Conservation (phyloP, 2,329 filamentous ascomycete genomes). For the Drechslerella dactyloides region DNA sequence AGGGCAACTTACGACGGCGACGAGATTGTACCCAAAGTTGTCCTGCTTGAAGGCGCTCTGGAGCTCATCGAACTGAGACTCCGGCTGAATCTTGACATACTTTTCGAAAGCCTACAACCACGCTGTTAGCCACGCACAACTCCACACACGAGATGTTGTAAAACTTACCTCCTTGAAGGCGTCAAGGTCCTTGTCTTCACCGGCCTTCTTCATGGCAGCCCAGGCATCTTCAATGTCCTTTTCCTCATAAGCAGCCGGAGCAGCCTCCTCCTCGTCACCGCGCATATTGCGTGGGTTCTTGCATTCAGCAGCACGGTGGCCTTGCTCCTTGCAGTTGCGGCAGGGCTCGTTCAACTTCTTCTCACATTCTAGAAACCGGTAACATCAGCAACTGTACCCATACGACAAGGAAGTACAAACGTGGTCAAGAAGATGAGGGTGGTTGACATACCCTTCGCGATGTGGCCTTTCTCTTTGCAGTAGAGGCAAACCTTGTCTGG, state of each 20-base stretch:
- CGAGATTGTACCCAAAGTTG: slow-evolving; percentile 66
- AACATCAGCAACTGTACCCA: neutral
- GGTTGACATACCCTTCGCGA: slow-evolving; percentile 21
- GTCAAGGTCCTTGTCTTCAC: slow-evolving; percentile 66
- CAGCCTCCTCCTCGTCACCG: slow-evolving; percentile 51
- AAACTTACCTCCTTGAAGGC: slow-evolving; percentile 65
- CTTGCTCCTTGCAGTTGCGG: slow-evolving; percentile 68
- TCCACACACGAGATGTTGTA: neutral
- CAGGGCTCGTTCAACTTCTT: slow-evolving; percentile 58
- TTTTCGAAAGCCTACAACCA: slow-evolving; percentile 57
- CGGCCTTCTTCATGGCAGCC: slow-evolving; percentile 64
- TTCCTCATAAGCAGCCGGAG: slow-evolving; percentile 1
- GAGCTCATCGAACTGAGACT: slow-evolving; percentile 67
- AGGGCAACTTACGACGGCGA: slow-evolving; percentile 61
- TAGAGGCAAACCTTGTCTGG: slow-evolving; percentile 63
- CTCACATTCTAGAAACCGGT: slow-evolving; percentile 20
- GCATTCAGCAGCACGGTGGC: slow-evolving; percentile 66
- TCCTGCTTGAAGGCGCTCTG: slow-evolving; percentile 67
- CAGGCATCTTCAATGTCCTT: slow-evolving; percentile 65
- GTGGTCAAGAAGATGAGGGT: neutral
- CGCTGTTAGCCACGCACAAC: neutral
- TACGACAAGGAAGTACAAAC: neutral
- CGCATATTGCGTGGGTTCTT: slow-evolving; percentile 61
- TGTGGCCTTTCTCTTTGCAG: slow-evolving; percentile 61
- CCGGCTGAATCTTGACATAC: slow-evolving; percentile 69